Evolutionary conservation across 2,329 filamentous ascomycete species (phyloP).

Genomic region (Penicillium digitatum): DNA sequence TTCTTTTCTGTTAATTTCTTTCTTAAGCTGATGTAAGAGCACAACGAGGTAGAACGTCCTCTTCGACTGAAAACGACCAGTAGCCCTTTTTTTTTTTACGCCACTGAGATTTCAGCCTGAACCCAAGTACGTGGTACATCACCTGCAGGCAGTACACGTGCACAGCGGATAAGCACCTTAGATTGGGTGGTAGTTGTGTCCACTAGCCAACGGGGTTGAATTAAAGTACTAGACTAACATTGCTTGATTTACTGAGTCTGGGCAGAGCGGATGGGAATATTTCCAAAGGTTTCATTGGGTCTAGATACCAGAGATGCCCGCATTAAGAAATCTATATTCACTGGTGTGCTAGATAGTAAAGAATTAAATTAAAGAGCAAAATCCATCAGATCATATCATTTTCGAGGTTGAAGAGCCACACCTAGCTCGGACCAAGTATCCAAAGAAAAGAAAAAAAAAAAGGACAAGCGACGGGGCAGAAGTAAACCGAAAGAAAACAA

Average conservation of each 20-base stretch:
- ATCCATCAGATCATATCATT: slow-evolving; percentile 9
- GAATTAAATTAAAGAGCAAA: slow-evolving; percentile 1
- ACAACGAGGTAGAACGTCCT: neutral
- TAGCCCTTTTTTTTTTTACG: neutral
- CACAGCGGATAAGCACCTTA: neutral
- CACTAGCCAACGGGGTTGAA: neutral
- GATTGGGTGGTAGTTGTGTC: neutral
- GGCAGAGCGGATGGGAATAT: slow-evolving; percentile 17
- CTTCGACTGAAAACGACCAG: neutral
- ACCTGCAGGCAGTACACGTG: too few species aligned
- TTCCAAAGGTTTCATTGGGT: neutral
- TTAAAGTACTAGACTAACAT: neutral
- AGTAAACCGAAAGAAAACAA: neutral
- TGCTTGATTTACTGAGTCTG: neutral
- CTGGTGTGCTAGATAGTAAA: neutral
- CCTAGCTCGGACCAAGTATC: neutral
- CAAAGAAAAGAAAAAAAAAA: neutral
- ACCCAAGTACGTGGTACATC: neutral
- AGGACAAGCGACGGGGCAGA: neutral
- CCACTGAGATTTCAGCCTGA: neutral
- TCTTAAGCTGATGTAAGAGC: neutral
- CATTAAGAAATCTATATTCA: slow-evolving; percentile 7
- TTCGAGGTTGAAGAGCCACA: slow-evolving; percentile 2
- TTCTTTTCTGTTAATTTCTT: neutral
- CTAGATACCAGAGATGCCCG: slow-evolving; percentile 2